Conservation (phyloP, 2,329 filamentous ascomycete species). For the Colletotrichum siamense region DNA sequence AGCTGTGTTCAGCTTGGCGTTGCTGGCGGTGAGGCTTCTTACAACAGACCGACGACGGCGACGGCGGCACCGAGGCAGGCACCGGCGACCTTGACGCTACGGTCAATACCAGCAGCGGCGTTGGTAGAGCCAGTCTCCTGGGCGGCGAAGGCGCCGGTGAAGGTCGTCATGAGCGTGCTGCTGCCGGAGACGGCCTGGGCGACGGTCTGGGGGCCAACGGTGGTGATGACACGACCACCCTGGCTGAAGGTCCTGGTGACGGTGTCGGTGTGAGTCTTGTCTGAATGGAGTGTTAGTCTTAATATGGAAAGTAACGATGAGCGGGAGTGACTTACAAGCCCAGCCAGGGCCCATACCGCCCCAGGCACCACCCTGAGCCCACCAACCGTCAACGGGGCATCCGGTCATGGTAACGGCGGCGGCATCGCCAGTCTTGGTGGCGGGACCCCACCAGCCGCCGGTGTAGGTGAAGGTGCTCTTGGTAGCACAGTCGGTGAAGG, state of each 20-base stretch:
- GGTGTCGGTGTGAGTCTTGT: constrained; percentile 27
- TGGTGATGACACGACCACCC: not conserved
- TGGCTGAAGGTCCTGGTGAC: constrained; percentile 19
- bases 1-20: not conserved
- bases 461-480: constrained; percentile 31
- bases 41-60: constrained; percentile 25
- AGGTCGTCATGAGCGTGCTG: constrained; percentile 24
- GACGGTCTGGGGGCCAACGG: constrained; percentile 5
- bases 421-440: not conserved
- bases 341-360: constrained; percentile 25
- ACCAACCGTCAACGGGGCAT: constrained; percentile 29
- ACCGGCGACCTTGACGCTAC: constrained; percentile 21
- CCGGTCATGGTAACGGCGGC: constrained; percentile 26
- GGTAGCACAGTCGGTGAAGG: constrained; percentile 23
- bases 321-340: not conserved
- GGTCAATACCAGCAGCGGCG: not conserved
- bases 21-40: not conserved
- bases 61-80: constrained; percentile 23
- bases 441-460: constrained; percentile 22
- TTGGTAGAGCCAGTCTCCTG: constrained; percentile 15
- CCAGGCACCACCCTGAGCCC: constrained; percentile 25
- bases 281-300: not conserved
- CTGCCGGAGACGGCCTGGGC: constrained; percentile 25
- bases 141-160: constrained; percentile 14
- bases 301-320: not conserved